A percentile compares a stretch with the other conserved stretches of the same genome.
These are phyloP conservation scores for Xylogone sp. DNA, from an alignment of 2,329 filamentous ascomycete species.

Conservation along the genomic window DNA sequence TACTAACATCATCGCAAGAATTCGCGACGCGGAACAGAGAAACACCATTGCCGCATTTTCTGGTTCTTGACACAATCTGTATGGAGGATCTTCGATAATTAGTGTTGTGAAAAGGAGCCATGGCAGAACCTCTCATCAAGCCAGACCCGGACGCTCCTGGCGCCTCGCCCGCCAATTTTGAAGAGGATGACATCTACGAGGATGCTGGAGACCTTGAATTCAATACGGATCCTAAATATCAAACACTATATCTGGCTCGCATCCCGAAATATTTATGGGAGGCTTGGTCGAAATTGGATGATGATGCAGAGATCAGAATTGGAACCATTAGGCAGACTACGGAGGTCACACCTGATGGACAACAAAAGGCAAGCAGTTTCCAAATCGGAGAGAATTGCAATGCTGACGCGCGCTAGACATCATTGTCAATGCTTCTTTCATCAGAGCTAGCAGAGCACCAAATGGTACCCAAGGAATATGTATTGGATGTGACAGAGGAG, in stretches of 20 bases:
- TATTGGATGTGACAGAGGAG: constrained; percentile 65
- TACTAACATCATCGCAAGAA: not conserved
- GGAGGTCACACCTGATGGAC: constrained; percentile 49
- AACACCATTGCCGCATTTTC: not conserved
- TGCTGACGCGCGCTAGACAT: constrained; percentile 29
- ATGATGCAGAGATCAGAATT: constrained; percentile 78
- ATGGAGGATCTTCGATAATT: constrained; percentile 17
- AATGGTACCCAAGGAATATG: constrained; percentile 82
- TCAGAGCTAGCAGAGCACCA: constrained; percentile 64
- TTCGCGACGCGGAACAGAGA: constrained; percentile 1
- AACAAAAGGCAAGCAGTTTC: constrained; percentile 33
- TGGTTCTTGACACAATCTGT: constrained; percentile 15
- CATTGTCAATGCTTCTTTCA: constrained; percentile 64
- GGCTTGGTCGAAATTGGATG: constrained; percentile 70
- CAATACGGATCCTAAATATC: constrained; percentile 27
- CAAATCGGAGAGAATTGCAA: not conserved
- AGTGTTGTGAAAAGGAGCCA: constrained; percentile 11
- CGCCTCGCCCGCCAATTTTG: constrained; percentile 37
- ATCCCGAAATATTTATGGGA: constrained; percentile 80
- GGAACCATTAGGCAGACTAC: constrained; percentile 59
- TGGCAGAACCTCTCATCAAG: constrained; percentile 39
- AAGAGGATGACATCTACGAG: constrained; percentile 68
- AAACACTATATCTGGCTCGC: constrained; percentile 66
- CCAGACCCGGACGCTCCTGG: constrained; percentile 42
- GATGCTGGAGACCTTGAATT: constrained; percentile 64